Percentiles rank a stretch among this genome's conserved stretches.
Conservation (phyloP, 164 flowering plant genomes). For the Macadamia integrifolia region DNA sequence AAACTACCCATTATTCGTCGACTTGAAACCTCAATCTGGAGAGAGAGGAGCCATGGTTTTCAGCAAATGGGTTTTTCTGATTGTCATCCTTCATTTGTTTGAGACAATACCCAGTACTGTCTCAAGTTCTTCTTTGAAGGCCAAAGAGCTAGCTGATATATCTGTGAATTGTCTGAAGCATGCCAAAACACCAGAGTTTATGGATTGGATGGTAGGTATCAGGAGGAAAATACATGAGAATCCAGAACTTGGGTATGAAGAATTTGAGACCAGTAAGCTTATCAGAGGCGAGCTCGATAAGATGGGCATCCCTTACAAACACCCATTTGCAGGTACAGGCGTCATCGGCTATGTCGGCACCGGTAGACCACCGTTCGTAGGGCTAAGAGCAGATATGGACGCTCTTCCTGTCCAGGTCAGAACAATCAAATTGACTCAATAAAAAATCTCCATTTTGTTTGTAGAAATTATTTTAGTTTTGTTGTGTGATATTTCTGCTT, state of each 20-base stretch:
- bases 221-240: conserved; percentile 66
- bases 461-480: background rate
- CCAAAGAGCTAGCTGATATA: conserved; percentile 26
- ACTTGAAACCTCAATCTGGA: too few relatives aligned
- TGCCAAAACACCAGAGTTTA: conserved; percentile 30
- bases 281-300: conserved; percentile 53
- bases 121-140: conserved; percentile 19
- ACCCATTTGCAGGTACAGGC: conserved; percentile 68
- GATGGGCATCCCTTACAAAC: conserved; percentile 46
- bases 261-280: conserved; percentile 63
- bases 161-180: conserved; percentile 28
- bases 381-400: conserved; percentile 80
- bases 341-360: conserved; percentile 57
- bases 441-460: background rate
- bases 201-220: conserved; percentile 53
- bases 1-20: too few relatives aligned
- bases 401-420: conserved; percentile 65
- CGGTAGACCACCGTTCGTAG: conserved; percentile 58
- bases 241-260: conserved; percentile 67
- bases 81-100: conserved; percentile 19
- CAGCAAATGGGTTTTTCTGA: conserved; percentile 19
- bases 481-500: background rate
- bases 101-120: conserved; percentile 6
- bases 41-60: conserved; percentile 16
- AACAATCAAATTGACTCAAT: background rate